Evolutionary conservation across 768 basidiomycete genomes (phyloP), one percentile per base, ranked within the genome.

Genomic region (Hygrophoropsis aurantiaca): DNA sequence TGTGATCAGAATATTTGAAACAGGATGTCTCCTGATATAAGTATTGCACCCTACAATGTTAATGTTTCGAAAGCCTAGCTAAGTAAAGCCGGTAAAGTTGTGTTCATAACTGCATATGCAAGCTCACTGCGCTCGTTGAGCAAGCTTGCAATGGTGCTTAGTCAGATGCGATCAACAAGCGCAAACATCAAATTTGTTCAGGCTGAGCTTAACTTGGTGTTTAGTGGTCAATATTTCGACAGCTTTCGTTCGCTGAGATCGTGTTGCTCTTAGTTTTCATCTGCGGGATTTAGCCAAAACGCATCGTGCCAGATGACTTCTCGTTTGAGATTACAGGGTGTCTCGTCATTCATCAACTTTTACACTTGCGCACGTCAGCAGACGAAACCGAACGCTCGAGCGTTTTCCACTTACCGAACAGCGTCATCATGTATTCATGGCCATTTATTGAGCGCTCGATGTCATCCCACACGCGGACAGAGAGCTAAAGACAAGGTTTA

Each of bases 331-430:
- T 61, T 72, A 43, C 74, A 73, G 45, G 66, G 73, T 27, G 72
- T 80, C 59, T 78, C 75, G 16, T 64, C 66, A 9, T 82, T 81
- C 62, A 66, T 81, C 51, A 74, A 80, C 24, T 77, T 79, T 59
- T 80, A 80, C 65, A 73, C 79, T 35, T 82, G 82, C 54, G 70
- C 77, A 40, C 74, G 73, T 41, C 60, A 67, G 11, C 65, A 65
- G 40, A 35, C 62, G 20, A 52, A 53, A 40, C 52, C 56, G 47
- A 40, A 48, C 52, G 40, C 61, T 46, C 71, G 79, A 21, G 54
- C 72, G 6, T 59, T 79, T 48, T 72, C 70, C 19, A 56, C 68
- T 38, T 69, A 69, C 59, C 69, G 62, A 38, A 62, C 60, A 23
- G 64, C 64, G n/a, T n/a, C n/a, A n/a, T n/a, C n/a, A 65, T 74